Evolutionary conservation across 306 rosid species (phyloP).

Genomic region (Casuarina glauca): DNA sequence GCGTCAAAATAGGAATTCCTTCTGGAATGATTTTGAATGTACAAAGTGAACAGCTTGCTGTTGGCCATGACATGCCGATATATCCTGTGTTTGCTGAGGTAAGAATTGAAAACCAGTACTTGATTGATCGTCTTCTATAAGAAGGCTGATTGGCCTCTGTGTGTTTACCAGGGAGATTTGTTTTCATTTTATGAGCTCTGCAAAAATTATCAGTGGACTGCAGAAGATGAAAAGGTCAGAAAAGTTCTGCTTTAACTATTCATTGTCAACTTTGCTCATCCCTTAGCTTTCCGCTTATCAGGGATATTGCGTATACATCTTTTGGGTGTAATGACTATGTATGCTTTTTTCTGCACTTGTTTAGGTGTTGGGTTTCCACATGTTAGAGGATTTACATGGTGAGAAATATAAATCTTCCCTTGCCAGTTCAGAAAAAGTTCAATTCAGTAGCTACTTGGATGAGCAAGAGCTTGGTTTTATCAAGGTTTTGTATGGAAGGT

Average conservation of each 20-base stretch:
- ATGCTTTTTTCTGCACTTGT: conserved; percentile 27
- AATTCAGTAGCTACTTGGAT: conserved; percentile 40
- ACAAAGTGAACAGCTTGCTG: conserved; percentile 81
- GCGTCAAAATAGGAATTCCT: conserved; percentile 70
- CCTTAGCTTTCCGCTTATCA: conserved; percentile 10
- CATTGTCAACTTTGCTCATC: conserved; percentile 14
- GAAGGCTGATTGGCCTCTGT: conserved; percentile 24
- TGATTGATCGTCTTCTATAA: conserved; percentile 26
- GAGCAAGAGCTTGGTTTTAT: conserved; percentile 67
- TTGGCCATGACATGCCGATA: conserved; percentile 77
- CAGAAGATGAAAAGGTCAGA: conserved; percentile 82
- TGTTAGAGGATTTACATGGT: conserved; percentile 39
- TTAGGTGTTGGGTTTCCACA: conserved; percentile 71
- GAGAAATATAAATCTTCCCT: conserved; percentile 33
- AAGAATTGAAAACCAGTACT: conserved; percentile 20
- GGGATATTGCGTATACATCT: not conserved
- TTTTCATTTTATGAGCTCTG: conserved; percentile 92
- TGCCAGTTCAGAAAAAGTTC: conserved; percentile 49
- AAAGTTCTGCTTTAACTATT: conserved; percentile 1
- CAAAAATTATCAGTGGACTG: conserved; percentile 78
- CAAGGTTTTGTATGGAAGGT: conserved; percentile 85
- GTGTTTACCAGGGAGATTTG: conserved; percentile 63
- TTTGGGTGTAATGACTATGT: conserved; percentile 8
- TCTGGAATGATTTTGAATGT: conserved; percentile 61
- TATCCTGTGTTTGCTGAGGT: conserved; percentile 90